These are phyloP conservation scores for Dionaea muscipula DNA, from an alignment of 179 eudicot genomes.

Conservation along the genomic window DNA sequence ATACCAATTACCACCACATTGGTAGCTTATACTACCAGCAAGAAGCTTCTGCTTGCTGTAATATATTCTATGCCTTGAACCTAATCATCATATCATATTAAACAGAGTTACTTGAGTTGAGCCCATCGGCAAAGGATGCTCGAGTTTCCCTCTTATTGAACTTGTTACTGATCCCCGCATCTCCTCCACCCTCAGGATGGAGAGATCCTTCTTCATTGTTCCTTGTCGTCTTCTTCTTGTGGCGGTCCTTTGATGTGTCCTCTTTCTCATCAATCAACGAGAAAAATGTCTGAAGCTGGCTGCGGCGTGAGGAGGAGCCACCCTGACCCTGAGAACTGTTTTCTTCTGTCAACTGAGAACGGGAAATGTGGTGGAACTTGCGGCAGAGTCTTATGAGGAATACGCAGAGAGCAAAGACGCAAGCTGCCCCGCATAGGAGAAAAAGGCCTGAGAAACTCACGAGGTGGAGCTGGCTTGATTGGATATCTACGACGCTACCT, in stretches of 20 bases:
- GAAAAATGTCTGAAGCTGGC: conserved; percentile 39
- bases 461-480: conserved; percentile 40
- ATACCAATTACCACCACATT: too few relatives aligned
- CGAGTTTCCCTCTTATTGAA: too few relatives aligned
- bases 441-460: conserved; percentile 35
- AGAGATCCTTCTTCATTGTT: conserved; percentile 36
- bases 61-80: too few relatives aligned
- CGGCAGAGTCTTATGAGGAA: conserved; percentile 23
- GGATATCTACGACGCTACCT: conserved; percentile 21
- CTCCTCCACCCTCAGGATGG: too few relatives aligned
- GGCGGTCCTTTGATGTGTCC: conserved; percentile 30
- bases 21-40: too few relatives aligned
- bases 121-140: too few relatives aligned
- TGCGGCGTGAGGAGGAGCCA: conserved; percentile 29
- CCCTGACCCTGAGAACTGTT: conserved; percentile 14
- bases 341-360: conserved; percentile 13
- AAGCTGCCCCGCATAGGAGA: conserved; percentile 28
- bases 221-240: conserved; percentile 36
- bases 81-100: too few relatives aligned
- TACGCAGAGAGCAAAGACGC: conserved; percentile 23
- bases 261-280: conserved; percentile 69
- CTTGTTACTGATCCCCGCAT: too few relatives aligned
- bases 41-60: too few relatives aligned
- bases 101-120: too few relatives aligned
- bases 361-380: conserved; percentile 15